Conservation (phyloP, 805 yeast species). For the Candida adriatica region DNA sequence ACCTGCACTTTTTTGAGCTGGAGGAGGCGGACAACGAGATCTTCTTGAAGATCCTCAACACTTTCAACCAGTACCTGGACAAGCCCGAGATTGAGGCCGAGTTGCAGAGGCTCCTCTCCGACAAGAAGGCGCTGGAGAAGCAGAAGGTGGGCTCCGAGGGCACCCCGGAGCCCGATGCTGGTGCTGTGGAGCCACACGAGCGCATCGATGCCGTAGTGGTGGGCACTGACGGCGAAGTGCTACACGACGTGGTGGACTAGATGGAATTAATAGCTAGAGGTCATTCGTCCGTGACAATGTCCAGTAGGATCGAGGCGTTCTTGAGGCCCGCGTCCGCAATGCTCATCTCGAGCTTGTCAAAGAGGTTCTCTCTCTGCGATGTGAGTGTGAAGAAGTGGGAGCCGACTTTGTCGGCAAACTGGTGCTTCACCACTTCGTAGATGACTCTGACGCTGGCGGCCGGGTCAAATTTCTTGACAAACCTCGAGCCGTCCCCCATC, state of each 20-base stretch:
- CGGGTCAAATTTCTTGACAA: slow-evolving; percentile 60
- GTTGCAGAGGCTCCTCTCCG: slow-evolving; percentile 30
- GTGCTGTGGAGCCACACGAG: too few species aligned
- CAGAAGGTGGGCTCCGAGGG: slow-evolving; percentile 2
- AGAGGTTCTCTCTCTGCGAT: slow-evolving; percentile 43
- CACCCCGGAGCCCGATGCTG: slow-evolving; percentile 2
- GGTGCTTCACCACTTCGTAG: slow-evolving; percentile 61
- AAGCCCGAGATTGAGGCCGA: slow-evolving; percentile 30
- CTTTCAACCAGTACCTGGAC: slow-evolving; percentile 34
- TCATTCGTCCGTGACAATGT: slow-evolving; percentile 11
- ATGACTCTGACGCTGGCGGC: slow-evolving; percentile 52
- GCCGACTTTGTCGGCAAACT: slow-evolving; percentile 35
- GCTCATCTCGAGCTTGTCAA: slow-evolving; percentile 44
- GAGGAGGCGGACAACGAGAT: slow-evolving; percentile 31
- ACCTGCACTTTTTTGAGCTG: slow-evolving; percentile 38
- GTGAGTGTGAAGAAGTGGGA: slow-evolving; percentile 39
- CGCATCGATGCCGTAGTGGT: too few species aligned
- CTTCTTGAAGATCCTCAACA: slow-evolving; percentile 30
- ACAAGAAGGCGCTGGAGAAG: slow-evolving; percentile 27
- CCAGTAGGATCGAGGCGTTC: slow-evolving; percentile 54
- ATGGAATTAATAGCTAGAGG: neutral
- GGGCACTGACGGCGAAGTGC: neutral
- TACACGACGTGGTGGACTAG: neutral
- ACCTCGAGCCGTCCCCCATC: slow-evolving; percentile 77
- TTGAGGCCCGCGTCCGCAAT: slow-evolving; percentile 71